Percentiles rank a stretch among this genome's conserved stretches.
phyloP scores from a whole-genome alignment of 305 asterid species.

The Fraxinus greggii region DNA sequence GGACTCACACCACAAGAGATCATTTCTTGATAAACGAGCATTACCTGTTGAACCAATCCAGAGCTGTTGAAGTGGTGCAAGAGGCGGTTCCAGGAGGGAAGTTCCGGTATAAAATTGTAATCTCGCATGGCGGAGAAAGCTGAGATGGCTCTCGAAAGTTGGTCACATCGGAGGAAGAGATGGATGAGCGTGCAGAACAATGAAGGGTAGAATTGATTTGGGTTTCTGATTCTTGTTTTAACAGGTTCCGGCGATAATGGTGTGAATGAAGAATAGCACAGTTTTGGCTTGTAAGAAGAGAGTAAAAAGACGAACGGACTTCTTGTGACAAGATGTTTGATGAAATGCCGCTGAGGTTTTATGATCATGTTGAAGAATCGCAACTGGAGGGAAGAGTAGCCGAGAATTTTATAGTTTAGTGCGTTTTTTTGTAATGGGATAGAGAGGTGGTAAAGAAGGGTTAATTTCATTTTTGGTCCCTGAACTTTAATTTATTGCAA shows the following conservation, averaged over 20 bases:
- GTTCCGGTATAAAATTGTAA: constrained; percentile 46
- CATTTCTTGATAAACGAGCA: constrained; percentile 61
- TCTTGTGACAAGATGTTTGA: constrained; percentile 47
- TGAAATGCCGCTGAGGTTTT: constrained; percentile 49
- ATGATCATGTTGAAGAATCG: constrained; percentile 25
- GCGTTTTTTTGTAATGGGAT: too few relatives aligned
- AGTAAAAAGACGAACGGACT: constrained; percentile 17
- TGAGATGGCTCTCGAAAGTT: constrained; percentile 56
- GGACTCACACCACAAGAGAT: constrained; percentile 47
- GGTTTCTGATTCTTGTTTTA: constrained; percentile 19
- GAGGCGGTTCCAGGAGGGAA: constrained; percentile 57
- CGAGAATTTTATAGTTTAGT: background rate
- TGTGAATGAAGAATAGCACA: constrained; percentile 26
- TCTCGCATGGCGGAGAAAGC: constrained; percentile 70
- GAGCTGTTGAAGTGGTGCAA: constrained; percentile 61
- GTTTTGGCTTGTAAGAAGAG: constrained; percentile 6
- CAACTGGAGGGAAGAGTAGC: background rate
- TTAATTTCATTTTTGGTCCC: background rate
- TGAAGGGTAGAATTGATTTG: constrained; percentile 44
- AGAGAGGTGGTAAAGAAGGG: background rate
- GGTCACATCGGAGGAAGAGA: constrained; percentile 76
- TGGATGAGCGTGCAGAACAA: constrained; percentile 84
- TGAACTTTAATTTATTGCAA: too few relatives aligned
- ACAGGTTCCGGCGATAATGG: constrained; percentile 17
- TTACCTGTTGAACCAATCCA: constrained; percentile 69